Percentiles rank a stretch among this genome's conserved stretches.
These are phyloP conservation scores for Solanum piurae DNA, from an alignment of 257 asterid genomes.

Conservation along the genomic window DNA sequence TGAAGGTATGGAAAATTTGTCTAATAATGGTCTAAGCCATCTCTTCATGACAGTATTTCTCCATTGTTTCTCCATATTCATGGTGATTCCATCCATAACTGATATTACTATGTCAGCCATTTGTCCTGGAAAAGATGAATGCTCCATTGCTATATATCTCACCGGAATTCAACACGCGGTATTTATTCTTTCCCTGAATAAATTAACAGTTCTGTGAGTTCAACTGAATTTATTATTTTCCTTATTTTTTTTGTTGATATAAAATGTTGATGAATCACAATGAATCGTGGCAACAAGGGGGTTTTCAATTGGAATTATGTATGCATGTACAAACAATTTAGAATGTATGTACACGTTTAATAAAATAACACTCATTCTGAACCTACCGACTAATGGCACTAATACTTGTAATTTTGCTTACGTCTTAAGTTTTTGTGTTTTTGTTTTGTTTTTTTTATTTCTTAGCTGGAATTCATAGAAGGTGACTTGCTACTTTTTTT, in stretches of 20 bases:
- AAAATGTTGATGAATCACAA: neutral
- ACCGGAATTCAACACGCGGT: slow-evolving; percentile 84
- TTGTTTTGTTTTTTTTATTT: neutral
- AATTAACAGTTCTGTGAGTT: neutral
- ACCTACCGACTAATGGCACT: neutral
- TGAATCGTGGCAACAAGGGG: neutral
- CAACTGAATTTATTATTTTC: neutral
- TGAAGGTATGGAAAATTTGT: slow-evolving; percentile 14
- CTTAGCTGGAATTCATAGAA: neutral
- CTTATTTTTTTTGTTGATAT: neutral
- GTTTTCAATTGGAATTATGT: neutral
- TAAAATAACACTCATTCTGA: neutral
- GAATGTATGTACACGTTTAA: neutral
- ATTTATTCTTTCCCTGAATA: neutral
- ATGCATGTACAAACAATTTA: neutral
- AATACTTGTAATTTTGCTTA: neutral
- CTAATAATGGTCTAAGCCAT: slow-evolving; percentile 51
- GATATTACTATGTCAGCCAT: slow-evolving; percentile 79
- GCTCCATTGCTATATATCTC: slow-evolving; percentile 84
- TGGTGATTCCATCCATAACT: slow-evolving; percentile 86
- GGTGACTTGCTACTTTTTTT: neutral
- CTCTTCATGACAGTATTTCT: slow-evolving; percentile 85
- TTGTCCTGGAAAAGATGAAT: slow-evolving; percentile 70
- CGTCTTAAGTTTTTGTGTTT: neutral
- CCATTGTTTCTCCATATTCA: slow-evolving; percentile 58